phyloP scores from a whole-genome alignment of 352 stramenopile genomes.

The Blastocystis sp. region DNA sequence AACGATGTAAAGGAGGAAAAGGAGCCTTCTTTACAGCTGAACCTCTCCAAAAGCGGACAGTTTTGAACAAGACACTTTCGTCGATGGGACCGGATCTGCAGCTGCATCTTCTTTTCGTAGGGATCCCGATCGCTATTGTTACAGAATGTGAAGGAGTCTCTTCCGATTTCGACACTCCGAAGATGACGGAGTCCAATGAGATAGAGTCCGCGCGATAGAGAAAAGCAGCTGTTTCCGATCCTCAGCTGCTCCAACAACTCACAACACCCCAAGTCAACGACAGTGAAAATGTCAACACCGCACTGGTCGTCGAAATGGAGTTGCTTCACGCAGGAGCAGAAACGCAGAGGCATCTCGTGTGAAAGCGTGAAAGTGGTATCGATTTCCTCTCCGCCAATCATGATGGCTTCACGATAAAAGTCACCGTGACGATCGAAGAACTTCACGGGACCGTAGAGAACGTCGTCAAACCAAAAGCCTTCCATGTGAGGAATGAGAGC shows the following conservation, averaged over 20 bases:
- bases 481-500: background rate
- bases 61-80: background rate
- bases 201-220: background rate
- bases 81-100: background rate
- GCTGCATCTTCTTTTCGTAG: background rate
- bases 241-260: background rate
- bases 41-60: background rate
- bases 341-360: background rate
- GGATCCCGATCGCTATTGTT: background rate
- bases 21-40: background rate
- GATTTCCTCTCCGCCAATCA: background rate
- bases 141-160: background rate
- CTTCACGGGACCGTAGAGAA: background rate
- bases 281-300: background rate
- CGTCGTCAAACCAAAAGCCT: conserved; percentile 11
- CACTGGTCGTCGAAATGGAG: background rate
- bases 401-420: background rate
- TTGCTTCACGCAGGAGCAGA: background rate
- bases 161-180: background rate
- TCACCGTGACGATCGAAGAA: conserved; percentile 8
- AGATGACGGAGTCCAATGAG: background rate
- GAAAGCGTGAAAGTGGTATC: background rate
- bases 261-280: background rate
- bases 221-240: conserved; percentile 37
- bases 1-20: background rate